These are phyloP conservation scores for Ophiostoma triangulosporum DNA, from an alignment of 2,329 filamentous ascomycete species.

Conservation along the genomic window DNA sequence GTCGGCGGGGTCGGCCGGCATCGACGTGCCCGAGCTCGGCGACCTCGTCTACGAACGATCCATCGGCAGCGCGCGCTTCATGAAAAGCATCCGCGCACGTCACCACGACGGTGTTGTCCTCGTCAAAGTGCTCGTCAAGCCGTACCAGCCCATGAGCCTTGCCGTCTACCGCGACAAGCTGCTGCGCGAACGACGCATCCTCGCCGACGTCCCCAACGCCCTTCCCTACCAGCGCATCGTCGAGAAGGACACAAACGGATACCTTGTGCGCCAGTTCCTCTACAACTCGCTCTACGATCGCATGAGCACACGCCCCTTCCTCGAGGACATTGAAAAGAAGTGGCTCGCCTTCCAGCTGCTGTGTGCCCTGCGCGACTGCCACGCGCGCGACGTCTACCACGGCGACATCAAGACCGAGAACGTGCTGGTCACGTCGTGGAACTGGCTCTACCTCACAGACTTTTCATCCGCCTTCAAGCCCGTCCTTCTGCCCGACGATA, in stretches of 20 bases:
- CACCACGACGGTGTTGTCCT: constrained; percentile 85
- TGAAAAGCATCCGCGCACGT: constrained; percentile 88
- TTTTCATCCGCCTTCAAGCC: constrained; percentile 95
- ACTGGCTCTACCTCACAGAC: constrained; percentile 96
- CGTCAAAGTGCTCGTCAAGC: constrained; percentile 90
- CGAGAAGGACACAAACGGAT: constrained; percentile 83
- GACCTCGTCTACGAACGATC: constrained; percentile 88
- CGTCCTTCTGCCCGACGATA: constrained; percentile 85
- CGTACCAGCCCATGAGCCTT: constrained; percentile 68
- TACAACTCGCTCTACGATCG: constrained; percentile 97
- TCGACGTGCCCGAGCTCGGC: constrained; percentile 83
- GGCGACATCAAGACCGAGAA: constrained; percentile 99
- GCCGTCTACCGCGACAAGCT: constrained; percentile 67
- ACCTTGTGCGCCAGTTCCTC: constrained; percentile 85
- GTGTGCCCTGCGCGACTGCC: constrained; percentile 83
- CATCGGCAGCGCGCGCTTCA: constrained; percentile 81
- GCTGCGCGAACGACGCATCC: constrained; percentile 60
- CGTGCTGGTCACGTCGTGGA: constrained; percentile 93
- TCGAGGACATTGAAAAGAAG: constrained; percentile 97
- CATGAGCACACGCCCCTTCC: constrained; percentile 86
- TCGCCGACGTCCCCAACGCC: constrained; percentile 80
- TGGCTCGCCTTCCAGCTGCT: constrained; percentile 95
- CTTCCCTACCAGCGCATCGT: constrained; percentile 80
- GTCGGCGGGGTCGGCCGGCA: constrained; percentile 80
- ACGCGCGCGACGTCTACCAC: constrained; percentile 78